Evolutionary conservation across 805 yeast species (phyloP), one percentile per base, ranked within the genome.

Genomic region (Blastobotrys chiropterorum): DNA sequence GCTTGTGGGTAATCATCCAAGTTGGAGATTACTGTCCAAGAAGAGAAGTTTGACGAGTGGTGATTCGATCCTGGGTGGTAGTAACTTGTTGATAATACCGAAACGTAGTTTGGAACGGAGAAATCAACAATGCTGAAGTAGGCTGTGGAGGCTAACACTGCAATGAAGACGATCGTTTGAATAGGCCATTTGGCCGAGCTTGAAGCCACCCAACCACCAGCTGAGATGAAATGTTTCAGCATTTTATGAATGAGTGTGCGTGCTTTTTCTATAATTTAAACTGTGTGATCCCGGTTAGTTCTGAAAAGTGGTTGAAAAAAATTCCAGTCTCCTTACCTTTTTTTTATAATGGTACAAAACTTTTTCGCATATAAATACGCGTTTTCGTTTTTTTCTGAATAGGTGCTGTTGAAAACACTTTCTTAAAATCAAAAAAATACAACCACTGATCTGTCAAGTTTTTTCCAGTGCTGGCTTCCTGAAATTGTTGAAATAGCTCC

Each of bases 181-280:
- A 92, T 87, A 15, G 99, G 99, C 63, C 83, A 78, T 54, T 79
- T 78, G 13, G 96, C 94, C 49, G 92, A 80, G 19, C 76, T 66
- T 53, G 67, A 70, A 11, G 80, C 21, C 19, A 44, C 7, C 26
- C 16, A 15, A 7, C 43, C 43, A 19, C 16, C 34, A 26, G 26
- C 21, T 17, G 44, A 42, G 44, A 42, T 7, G 7, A 39, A 39
- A 6, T n/a, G 42, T 6, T 39, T 39, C 16, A 16, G 19, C 42
- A 39, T 39, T n/a, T n/a, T n/a, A n/a, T n/a, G n/a, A n/a, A n/a
- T n/a, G n/a, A n/a, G n/a, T n/a, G n/a, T 39, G 5, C 13, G 6
- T 39, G 5, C 13, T 39, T 39, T 15, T 16, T 39, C 42, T n/a
- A n/a, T 39, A 14, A 39, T 39, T 39, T 16, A 39, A 16, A 11